Percentiles rank a stretch among this genome's conserved stretches.
phyloP scores from a whole-genome alignment of 768 basidiomycete genomes.

The Lactifluus piperatus region DNA sequence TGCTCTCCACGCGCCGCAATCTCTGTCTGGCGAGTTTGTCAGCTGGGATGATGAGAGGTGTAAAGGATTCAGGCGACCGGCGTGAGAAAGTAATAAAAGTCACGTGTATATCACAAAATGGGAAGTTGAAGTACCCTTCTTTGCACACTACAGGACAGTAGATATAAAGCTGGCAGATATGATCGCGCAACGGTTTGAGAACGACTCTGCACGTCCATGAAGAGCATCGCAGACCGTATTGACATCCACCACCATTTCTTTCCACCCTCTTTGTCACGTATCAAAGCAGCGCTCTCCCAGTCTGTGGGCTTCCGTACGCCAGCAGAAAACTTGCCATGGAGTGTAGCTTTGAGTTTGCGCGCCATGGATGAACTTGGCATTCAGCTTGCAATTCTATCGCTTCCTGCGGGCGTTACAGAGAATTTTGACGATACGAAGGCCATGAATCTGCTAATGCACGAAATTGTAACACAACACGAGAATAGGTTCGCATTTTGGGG shows the following conservation, averaged over 20 bases:
- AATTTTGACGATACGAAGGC: slow-evolving; percentile 32
- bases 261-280: slow-evolving; percentile 33
- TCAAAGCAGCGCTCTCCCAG: slow-evolving; percentile 38
- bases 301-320: slow-evolving; percentile 56
- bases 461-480: slow-evolving; percentile 42
- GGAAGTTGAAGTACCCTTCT: slow-evolving; percentile 15
- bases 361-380: slow-evolving; percentile 55
- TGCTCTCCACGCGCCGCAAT: slow-evolving; percentile 51
- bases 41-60: slow-evolving; percentile 73
- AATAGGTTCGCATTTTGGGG: slow-evolving; percentile 64
- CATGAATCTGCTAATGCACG: slow-evolving; percentile 40
- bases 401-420: slow-evolving; percentile 45
- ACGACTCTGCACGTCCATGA: not conserved
- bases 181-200: not conserved
- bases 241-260: slow-evolving; percentile 80
- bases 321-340: slow-evolving; percentile 58
- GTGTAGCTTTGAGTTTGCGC: slow-evolving; percentile 43
- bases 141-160: too few relatives aligned
- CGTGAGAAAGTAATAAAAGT: too few relatives aligned
- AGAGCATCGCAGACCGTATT: slow-evolving; percentile 25
- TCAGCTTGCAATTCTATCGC: slow-evolving; percentile 55
- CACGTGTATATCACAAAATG: not conserved
- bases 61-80: slow-evolving; percentile 37
- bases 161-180: not conserved
- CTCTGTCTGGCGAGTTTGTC: slow-evolving; percentile 68